Evolutionary conservation across 371 early-diverging fungal species (phyloP).

Genomic region (Apophysomyces trapeziformis): DNA sequence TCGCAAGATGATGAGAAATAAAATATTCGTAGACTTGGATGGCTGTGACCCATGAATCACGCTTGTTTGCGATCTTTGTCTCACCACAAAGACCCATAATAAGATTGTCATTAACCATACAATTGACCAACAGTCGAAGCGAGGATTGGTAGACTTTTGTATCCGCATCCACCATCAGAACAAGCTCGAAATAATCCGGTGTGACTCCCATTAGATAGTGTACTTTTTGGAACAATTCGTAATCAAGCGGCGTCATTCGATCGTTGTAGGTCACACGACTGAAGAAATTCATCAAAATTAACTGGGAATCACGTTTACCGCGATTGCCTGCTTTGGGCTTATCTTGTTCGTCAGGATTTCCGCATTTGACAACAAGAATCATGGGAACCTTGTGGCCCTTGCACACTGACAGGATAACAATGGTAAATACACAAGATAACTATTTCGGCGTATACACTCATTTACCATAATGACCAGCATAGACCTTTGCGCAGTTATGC

Average conservation of each 20-base stretch:
- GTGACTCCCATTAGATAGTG: slow-evolving; percentile 77
- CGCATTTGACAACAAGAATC: slow-evolving; percentile 85
- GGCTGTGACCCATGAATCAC: slow-evolving; percentile 84
- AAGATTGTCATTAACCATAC: slow-evolving; percentile 77
- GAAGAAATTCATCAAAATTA: slow-evolving; percentile 94
- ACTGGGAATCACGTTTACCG: slow-evolving; percentile 95
- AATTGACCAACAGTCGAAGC: slow-evolving; percentile 73
- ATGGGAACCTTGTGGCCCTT: slow-evolving; percentile 67
- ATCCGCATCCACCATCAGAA: slow-evolving; percentile 95
- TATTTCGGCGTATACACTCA: slow-evolving; percentile 17
- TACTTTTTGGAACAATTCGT: slow-evolving; percentile 82
- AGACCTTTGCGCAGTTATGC: slow-evolving; percentile 88
- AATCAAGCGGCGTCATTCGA: slow-evolving; percentile 85
- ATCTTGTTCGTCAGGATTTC: slow-evolving; percentile 68
- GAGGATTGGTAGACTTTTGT: slow-evolving; percentile 81
- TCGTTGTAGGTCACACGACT: slow-evolving; percentile 81
- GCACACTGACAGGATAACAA: slow-evolving; percentile 42
- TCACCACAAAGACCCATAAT: slow-evolving; percentile 90
- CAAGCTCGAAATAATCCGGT: slow-evolving; percentile 82
- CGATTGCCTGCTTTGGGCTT: slow-evolving; percentile 85
- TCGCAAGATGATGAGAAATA: slow-evolving; percentile 91
- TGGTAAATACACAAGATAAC: slow-evolving; percentile 31
- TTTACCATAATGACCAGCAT: slow-evolving; percentile 84
- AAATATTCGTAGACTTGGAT: slow-evolving; percentile 98
- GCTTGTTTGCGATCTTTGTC: slow-evolving; percentile 87